Evolutionary conservation across 371 early-diverging fungal species (phyloP), one percentile per base, ranked within the genome.

Genomic region (Quaeritorhiza haematococci): DNA sequence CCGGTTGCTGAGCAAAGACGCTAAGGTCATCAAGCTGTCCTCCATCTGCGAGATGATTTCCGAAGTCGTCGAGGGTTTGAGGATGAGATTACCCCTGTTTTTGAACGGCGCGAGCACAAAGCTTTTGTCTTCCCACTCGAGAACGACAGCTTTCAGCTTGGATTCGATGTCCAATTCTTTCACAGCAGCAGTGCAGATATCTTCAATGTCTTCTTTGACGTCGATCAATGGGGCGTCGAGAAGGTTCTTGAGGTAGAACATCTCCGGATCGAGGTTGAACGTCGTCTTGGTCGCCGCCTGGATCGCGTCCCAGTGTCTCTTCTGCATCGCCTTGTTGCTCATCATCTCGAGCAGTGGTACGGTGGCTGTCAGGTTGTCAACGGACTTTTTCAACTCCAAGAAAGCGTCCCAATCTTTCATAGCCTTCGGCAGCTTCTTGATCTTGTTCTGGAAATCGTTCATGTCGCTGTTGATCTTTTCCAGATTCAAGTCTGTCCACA

Each of bases 321-420:
- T 53, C 53, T 77, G 76, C 73, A 83, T 77, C 8, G 78, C 74
- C 56, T 80, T 81, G 71, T 82, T 63, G 60, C 71, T 62, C 75
- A 79, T 78, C 72, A 81, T 69, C 59, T 83, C 83, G 19, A 80
- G 61, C 34, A 83, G 55, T 26, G 82, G 83, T 1, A 82, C 75
- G 42, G 69, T 69, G 10, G 63, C 76, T 3, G 78, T 73, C 53
- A 80, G 62, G 49, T 78, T 73, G 52, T 83, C 82, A 3, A 81
- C 80, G 58, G 73, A 75, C 32, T 72, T 70, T 53, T 79, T 81
- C 15, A 83, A 58, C 58, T 78, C 82, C 29, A 75, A 50, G 66
- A 82, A 83, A 19, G 82, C 76, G 49, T 82, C 79, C 82, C 82
- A 82, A 34, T 82, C 83, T 58, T 82, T 80, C 46, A 83, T 73